Evolutionary conservation across 2,329 filamentous ascomycete genomes (phyloP).

Genomic region (Bipolaris oryzae): DNA sequence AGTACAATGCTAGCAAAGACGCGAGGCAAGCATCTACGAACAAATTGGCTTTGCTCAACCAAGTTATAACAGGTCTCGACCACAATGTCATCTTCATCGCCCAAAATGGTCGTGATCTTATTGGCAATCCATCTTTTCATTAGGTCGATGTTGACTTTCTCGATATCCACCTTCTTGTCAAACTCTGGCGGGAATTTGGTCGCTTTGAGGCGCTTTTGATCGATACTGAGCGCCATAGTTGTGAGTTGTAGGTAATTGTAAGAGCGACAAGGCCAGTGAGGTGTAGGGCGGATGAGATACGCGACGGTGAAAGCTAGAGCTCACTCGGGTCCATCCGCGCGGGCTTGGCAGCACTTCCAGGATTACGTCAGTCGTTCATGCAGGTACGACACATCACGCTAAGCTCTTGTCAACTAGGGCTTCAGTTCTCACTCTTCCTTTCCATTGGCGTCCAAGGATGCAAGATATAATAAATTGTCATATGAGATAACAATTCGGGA

Average conservation of each 20-base stretch:
- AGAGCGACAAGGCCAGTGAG: not conserved
- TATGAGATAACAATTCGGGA: not conserved
- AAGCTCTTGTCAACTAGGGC: slow-evolving; percentile 3
- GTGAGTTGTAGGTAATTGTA: slow-evolving; percentile 3
- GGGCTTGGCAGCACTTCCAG: slow-evolving; percentile 12
- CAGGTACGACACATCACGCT: slow-evolving; percentile 17
- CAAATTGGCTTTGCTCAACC: slow-evolving; percentile 75
- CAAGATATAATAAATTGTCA: not conserved
- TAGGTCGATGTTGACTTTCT: slow-evolving; percentile 94
- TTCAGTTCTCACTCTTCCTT: not conserved
- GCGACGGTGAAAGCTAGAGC: slow-evolving; percentile 19
- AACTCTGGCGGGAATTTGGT: slow-evolving; percentile 96
- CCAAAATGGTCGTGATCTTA: slow-evolving; percentile 84
- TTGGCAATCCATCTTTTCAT: slow-evolving; percentile 99
- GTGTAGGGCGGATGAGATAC: slow-evolving; percentile 8
- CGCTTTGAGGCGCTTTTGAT: slow-evolving; percentile 85
- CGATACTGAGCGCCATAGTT: slow-evolving; percentile 79
- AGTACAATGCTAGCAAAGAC: slow-evolving; percentile 11
- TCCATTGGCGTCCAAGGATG: not conserved
- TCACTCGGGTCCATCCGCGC: slow-evolving; percentile 16
- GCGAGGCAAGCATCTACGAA: slow-evolving; percentile 56
- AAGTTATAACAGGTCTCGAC: slow-evolving; percentile 79
- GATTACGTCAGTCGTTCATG: slow-evolving; percentile 25
- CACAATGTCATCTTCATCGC: slow-evolving; percentile 94
- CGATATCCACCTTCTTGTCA: slow-evolving; percentile 93